Conservation (phyloP, 1,139 yeast genomes). For the Wickerhamomyces sp. region DNA sequence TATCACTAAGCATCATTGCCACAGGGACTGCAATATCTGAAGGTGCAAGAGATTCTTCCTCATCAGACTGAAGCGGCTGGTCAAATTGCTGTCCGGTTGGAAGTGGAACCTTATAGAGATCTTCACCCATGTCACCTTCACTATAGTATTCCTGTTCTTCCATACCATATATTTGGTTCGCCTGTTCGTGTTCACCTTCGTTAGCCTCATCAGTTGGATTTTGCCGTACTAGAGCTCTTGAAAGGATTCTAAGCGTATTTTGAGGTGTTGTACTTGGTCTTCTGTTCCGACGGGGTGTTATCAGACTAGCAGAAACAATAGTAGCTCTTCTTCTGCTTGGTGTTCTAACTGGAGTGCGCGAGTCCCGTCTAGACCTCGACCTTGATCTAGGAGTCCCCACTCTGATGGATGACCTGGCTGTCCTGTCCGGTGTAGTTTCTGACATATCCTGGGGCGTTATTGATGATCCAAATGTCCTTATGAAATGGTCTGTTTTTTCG, state of each 20-base stretch:
- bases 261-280: slow-evolving; percentile 19
- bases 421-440: slow-evolving; percentile 1
- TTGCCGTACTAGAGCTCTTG: slow-evolving; percentile 13
- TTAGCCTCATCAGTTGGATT: neutral
- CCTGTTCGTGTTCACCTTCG: neutral
- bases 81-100: neutral
- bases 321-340: slow-evolving; percentile 22
- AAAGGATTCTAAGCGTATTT: slow-evolving; percentile 14
- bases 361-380: slow-evolving; percentile 13
- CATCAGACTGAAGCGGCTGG: neutral
- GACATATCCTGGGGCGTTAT: slow-evolving; percentile 1
- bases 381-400: neutral
- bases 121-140: slow-evolving; percentile 4
- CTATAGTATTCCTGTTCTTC: neutral
- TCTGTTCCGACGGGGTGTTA: slow-evolving; percentile 19
- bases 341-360: slow-evolving; percentile 20
- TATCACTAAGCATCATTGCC: slow-evolving; percentile 17
- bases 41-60: slow-evolving; percentile 2
- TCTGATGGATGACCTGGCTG: neutral
- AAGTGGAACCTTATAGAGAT: slow-evolving; percentile 1
- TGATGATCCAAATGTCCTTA: neutral
- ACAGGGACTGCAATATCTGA: slow-evolving; percentile 23
- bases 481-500: neutral
- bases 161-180: no score
- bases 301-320: slow-evolving; percentile 18